Evolutionary conservation across 176 grass and related monocot species (phyloP), one percentile per base, ranked within the genome.

Genomic region (Stipa capillata): DNA sequence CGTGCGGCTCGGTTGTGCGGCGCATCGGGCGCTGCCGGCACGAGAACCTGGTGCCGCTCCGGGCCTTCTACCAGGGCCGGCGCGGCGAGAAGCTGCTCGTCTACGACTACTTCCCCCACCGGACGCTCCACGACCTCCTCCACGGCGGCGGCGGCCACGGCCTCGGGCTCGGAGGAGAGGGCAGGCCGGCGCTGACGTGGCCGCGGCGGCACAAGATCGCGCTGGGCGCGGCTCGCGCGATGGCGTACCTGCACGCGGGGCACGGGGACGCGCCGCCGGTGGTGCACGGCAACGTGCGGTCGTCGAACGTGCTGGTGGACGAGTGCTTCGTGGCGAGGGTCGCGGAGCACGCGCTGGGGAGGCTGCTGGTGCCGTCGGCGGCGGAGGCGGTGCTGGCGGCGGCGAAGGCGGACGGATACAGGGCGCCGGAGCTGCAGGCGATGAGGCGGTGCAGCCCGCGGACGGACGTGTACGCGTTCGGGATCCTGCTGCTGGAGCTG

Each of bases 31-130:
- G 84, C 44, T 89, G 85, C n/a, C 87, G 95, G 16, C 95, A 98
- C 79, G 87, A 94, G 68, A 94, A 98, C 82, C 83, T 98, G 80
- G 90, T 92, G 24, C 54, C 92, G 23, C 84, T 98, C 20, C 67
- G 92, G 74, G 95, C 89, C 1, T 98, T 98, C 80, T 98, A 98
- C 87, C 95, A 98, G 58, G 95, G 95, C 16, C 86, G 74, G 33
- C 85, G 91, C 35, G 94, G 94, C 41, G 94, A 97, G 85, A 98
- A 92, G 85, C 95, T 98, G 42, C 95, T 98, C 20, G 81, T 98
- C 25, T 90, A 89, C 79, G 95, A 98, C 73, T 87, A 94, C 86
- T 79, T 89, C 35, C 89, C 87, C 1, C 62, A 74, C 58, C 68
- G 87, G 40, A 90, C 89, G 11, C 87, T 98, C 33, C 81, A 85